Evolutionary conservation across 345 rosid genomes (phyloP).

Genomic region (Erysimum cheiranthoides): DNA sequence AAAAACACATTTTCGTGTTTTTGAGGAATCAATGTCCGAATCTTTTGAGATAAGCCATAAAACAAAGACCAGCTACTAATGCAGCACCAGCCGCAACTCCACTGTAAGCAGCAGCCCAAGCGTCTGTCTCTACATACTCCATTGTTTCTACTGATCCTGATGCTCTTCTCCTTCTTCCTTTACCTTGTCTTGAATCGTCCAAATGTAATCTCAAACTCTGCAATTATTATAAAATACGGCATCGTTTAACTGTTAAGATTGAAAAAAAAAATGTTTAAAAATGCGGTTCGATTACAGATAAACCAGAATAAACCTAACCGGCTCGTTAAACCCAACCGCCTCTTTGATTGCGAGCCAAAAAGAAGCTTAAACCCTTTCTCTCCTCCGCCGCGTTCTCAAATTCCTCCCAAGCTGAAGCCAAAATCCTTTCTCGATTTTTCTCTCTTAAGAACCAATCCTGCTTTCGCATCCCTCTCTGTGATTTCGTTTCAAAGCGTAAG

Average conservation of each 20-base stretch:
- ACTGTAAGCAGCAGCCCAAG: slow-evolving; percentile 91
- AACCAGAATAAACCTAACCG: slow-evolving; percentile 38
- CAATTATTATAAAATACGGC: slow-evolving; percentile 38
- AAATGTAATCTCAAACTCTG: slow-evolving; percentile 92
- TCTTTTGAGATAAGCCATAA: slow-evolving; percentile 80
- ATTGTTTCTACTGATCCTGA: slow-evolving; percentile 55
- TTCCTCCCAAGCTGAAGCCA: background rate
- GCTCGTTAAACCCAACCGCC: slow-evolving; percentile 28
- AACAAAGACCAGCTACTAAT: slow-evolving; percentile 80
- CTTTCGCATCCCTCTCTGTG: background rate
- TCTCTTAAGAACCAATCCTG: background rate
- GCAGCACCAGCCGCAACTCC: slow-evolving; percentile 96
- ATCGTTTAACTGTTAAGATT: no score
- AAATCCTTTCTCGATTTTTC: background rate
- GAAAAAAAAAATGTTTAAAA: no score
- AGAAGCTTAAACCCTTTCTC: slow-evolving; percentile 40
- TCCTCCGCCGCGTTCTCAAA: slow-evolving; percentile 39
- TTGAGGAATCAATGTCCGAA: slow-evolving; percentile 50
- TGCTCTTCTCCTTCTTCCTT: slow-evolving; percentile 50
- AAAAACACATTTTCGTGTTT: background rate
- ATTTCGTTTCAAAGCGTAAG: slow-evolving; percentile 16
- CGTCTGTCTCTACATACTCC: slow-evolving; percentile 69
- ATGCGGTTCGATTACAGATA: background rate
- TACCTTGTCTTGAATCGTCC: slow-evolving; percentile 63
- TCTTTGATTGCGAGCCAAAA: slow-evolving; percentile 10